Evolutionary conservation across 2,329 filamentous ascomycete genomes (phyloP).

Genomic region (Talaromyces sp.): DNA sequence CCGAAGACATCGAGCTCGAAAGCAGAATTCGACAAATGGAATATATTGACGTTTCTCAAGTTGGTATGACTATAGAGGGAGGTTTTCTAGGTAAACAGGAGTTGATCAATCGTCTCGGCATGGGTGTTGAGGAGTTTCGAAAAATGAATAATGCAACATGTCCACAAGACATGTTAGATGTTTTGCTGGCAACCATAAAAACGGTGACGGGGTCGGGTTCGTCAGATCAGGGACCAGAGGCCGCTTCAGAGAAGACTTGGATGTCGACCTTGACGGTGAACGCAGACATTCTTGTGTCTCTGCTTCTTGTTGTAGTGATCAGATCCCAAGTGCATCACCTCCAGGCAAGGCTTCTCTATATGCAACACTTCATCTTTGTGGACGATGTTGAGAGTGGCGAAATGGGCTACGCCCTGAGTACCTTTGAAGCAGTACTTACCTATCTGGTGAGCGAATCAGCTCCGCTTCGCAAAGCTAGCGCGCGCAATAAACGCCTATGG

Average conservation of each 20-base stretch:
- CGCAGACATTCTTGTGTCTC: conserved; percentile 86
- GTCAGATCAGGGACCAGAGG: conserved; percentile 33
- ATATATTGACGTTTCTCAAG: conserved; percentile 87
- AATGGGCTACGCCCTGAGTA: conserved; percentile 92
- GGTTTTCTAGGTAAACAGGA: conserved; percentile 74
- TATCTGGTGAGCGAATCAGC: conserved; percentile 81
- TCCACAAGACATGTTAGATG: conserved; percentile 83
- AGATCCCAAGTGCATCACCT: conserved; percentile 81
- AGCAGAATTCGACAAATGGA: conserved; percentile 89
- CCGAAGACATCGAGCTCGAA: conserved; percentile 83
- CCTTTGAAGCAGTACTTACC: conserved; percentile 86
- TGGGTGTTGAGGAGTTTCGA: conserved; percentile 81
- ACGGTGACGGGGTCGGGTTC: conserved; percentile 64
- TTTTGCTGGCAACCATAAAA: conserved; percentile 75
- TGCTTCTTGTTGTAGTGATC: conserved; percentile 88
- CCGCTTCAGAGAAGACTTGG: conserved; percentile 45
- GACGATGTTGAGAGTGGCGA: conserved; percentile 96
- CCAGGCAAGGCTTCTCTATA: conserved; percentile 85
- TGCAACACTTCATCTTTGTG: conserved; percentile 95
- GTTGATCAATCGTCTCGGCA: conserved; percentile 67
- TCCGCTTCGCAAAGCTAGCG: conserved; percentile 75
- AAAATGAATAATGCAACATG: conserved; percentile 73
- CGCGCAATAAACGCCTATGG: conserved; percentile 82
- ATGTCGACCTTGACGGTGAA: conserved; percentile 61
- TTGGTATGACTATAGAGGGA: conserved; percentile 80